A percentile compares a stretch with the other conserved stretches of the same genome.
Evolutionary conservation across 179 eudicot genomes (phyloP).

Genomic region (Corrigiola litoralis): DNA sequence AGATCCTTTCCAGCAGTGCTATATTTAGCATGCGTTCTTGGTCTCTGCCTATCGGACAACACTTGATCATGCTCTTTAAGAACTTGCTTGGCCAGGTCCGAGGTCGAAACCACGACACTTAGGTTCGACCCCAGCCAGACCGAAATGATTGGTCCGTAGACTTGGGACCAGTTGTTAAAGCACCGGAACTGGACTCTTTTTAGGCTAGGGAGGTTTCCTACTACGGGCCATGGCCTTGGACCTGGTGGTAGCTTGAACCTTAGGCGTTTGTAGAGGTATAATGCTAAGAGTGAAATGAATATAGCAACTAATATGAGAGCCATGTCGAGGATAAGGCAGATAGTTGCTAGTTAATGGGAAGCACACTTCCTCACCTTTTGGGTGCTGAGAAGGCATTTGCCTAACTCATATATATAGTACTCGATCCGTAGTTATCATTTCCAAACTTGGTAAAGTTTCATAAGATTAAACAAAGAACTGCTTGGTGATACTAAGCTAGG

Average conservation of each 20-base stretch:
- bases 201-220: slow-evolving; percentile 21
- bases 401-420: no score
- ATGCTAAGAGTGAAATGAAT: slow-evolving; percentile 12
- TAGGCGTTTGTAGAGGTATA: slow-evolving; percentile 28
- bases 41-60: slow-evolving; percentile 33
- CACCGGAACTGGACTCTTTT: slow-evolving; percentile 12
- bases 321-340: no score
- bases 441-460: no score
- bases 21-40: slow-evolving; percentile 26
- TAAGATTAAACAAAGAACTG: no score
- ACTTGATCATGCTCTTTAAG: slow-evolving; percentile 39
- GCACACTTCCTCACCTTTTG: no score
- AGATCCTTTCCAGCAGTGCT: slow-evolving; percentile 44
- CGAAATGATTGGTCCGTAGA: slow-evolving; percentile 22
- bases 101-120: slow-evolving; percentile 35
- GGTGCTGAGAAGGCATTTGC: no score
- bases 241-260: slow-evolving; percentile 42
- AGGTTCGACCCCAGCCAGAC: slow-evolving; percentile 19
- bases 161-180: slow-evolving; percentile 14
- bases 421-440: no score
- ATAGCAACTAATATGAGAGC: no score
- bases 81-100: slow-evolving; percentile 33
- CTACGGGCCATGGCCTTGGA: slow-evolving; percentile 31
- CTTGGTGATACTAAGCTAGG: no score
- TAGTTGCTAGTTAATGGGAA: no score